Evolutionary conservation across 441 rosid species (phyloP).

Genomic region (Eutrema salsugineum): DNA sequence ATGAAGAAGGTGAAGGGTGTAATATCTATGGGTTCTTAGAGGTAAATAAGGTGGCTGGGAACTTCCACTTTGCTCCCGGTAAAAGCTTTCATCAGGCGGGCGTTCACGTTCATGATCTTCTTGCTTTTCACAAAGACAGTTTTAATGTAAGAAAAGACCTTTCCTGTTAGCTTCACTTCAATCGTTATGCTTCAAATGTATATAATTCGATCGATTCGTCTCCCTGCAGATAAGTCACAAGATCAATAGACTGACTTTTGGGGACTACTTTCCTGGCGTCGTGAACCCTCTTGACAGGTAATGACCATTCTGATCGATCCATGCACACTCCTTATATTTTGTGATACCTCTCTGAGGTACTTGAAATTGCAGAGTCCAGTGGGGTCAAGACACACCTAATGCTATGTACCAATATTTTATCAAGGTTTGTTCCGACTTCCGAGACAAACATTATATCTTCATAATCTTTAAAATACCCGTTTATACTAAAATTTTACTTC

Average conservation of each 20-base stretch:
- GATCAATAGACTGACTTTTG: slow-evolving; percentile 77
- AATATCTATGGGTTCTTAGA: slow-evolving; percentile 89
- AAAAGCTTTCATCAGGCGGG: slow-evolving; percentile 94
- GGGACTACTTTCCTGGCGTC: slow-evolving; percentile 89
- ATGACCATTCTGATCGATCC: slow-evolving; percentile 1
- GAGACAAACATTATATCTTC: background rate
- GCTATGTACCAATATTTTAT: slow-evolving; percentile 98
- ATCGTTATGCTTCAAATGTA: background rate
- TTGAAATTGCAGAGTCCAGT: slow-evolving; percentile 55
- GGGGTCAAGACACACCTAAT: slow-evolving; percentile 82
- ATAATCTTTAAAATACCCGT: background rate
- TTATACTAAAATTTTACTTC: background rate
- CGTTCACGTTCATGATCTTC: slow-evolving; percentile 86
- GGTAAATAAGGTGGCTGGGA: slow-evolving; percentile 96
- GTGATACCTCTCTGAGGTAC: background rate
- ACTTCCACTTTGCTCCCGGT: slow-evolving; percentile 98
- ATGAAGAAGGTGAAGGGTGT: slow-evolving; percentile 98
- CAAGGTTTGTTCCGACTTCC: slow-evolving; percentile 47
- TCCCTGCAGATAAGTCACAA: slow-evolving; percentile 76
- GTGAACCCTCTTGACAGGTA: slow-evolving; percentile 97
- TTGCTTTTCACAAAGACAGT: slow-evolving; percentile 83
- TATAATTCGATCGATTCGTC: background rate
- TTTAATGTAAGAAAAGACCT: slow-evolving; percentile 61
- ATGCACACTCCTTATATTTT: background rate
- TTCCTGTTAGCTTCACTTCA: background rate